Evolutionary conservation across 257 asterid genomes (phyloP).

Genomic region (Primulina eburnea): DNA sequence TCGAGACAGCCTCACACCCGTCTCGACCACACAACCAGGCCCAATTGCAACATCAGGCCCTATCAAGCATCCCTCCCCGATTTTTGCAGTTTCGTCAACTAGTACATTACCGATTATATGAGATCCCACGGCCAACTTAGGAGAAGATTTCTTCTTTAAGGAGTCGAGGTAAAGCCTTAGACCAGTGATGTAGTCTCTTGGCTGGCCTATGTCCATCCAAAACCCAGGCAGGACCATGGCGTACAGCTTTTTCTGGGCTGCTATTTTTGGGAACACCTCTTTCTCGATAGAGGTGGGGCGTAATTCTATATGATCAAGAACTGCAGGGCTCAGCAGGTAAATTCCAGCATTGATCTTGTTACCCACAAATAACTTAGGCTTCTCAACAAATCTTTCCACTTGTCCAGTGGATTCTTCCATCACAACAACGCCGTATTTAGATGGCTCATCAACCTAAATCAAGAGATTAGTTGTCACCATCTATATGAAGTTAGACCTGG

Average conservation of each 20-base stretch:
- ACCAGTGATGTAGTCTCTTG: constrained; percentile 80
- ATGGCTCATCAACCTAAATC: constrained; percentile 87
- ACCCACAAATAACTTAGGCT: constrained; percentile 81
- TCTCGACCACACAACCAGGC: constrained; percentile 71
- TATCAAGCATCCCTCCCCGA: constrained; percentile 82
- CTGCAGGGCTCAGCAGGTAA: constrained; percentile 73
- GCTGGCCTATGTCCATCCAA: constrained; percentile 99
- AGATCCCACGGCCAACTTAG: constrained; percentile 57
- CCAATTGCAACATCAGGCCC: constrained; percentile 95
- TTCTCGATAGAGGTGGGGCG: constrained; percentile 90
- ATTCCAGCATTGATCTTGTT: constrained; percentile 94
- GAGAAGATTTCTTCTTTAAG: constrained; percentile 55
- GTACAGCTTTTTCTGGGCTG: constrained; percentile 55
- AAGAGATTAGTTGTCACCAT: constrained; percentile 1
- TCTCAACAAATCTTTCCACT: constrained; percentile 92
- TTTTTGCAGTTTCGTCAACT: constrained; percentile 69
- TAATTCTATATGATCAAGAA: constrained; percentile 66
- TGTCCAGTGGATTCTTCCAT: constrained; percentile 70
- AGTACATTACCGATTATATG: constrained; percentile 69
- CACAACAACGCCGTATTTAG: constrained; percentile 86
- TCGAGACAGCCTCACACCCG: constrained; percentile 85
- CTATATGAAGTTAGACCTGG: background rate
- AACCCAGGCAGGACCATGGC: constrained; percentile 89
- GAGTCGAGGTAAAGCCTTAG: constrained; percentile 72
- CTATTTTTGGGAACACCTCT: constrained; percentile 79